These are phyloP conservation scores for Quercus berberidifolia DNA, from an alignment of 306 rosid genomes.

Conservation along the genomic window DNA sequence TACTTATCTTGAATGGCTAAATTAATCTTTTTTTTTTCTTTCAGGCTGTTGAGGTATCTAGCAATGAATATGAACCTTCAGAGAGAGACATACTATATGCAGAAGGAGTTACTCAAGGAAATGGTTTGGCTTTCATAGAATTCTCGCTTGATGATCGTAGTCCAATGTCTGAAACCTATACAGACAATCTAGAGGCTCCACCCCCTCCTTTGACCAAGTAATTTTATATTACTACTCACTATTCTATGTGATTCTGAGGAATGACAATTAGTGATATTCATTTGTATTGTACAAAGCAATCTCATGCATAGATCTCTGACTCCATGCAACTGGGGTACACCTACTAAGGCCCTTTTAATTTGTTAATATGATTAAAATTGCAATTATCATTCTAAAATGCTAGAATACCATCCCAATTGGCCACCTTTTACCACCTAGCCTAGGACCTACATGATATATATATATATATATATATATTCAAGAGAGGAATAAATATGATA, in stretches of 20 bases:
- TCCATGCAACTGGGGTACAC: not conserved
- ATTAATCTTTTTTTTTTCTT: conserved; percentile 23
- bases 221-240: not conserved
- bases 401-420: not conserved
- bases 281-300: not conserved
- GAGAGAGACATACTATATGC: conserved; percentile 91
- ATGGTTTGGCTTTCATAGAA: conserved; percentile 95
- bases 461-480: not conserved
- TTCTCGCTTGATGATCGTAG: conserved; percentile 87
- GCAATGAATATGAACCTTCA: conserved; percentile 95
- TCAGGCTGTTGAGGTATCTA: conserved; percentile 95
- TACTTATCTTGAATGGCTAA: not conserved
- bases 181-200: conserved; percentile 79
- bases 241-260: not conserved
- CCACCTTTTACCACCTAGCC: not conserved
- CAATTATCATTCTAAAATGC: not conserved
- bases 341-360: not conserved
- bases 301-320: not conserved
- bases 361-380: not conserved
- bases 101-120: conserved; percentile 97
- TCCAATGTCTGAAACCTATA: conserved; percentile 75
- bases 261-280: not conserved
- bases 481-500: not conserved
- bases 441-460: not conserved
- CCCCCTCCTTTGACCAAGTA: conserved; percentile 76